A percentile compares a stretch with the other conserved stretches of the same genome.
These are phyloP conservation scores for Fusarium sp. DNA, from an alignment of 2,329 filamentous ascomycete genomes.

Conservation along the genomic window DNA sequence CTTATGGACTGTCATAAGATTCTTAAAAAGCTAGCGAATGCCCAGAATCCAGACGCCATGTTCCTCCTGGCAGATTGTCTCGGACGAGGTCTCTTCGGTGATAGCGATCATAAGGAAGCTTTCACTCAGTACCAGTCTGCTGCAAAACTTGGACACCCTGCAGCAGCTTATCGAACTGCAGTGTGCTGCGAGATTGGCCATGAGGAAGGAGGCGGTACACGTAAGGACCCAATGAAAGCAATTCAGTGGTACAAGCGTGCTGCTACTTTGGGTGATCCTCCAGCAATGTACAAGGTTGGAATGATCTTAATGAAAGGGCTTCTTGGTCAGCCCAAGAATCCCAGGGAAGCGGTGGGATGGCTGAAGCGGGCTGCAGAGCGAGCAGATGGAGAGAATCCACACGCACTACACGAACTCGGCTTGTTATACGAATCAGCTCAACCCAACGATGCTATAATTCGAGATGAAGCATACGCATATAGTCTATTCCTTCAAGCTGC, in stretches of 20 bases:
- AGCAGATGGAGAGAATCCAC: constrained; percentile 89
- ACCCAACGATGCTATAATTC: constrained; percentile 76
- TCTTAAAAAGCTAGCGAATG: constrained; percentile 83
- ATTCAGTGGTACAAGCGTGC: constrained; percentile 98
- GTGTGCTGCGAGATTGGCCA: constrained; percentile 97
- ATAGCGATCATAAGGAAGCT: constrained; percentile 88
- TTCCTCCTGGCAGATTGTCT: constrained; percentile 93
- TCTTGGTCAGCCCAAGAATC: constrained; percentile 84
- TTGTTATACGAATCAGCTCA: constrained; percentile 71
- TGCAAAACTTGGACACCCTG: constrained; percentile 86
- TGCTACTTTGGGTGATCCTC: constrained; percentile 86
- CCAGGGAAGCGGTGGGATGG: constrained; percentile 89
- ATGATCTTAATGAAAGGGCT: constrained; percentile 95
- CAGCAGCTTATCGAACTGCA: constrained; percentile 91
- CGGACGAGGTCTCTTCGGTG: constrained; percentile 82
- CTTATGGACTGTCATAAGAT: constrained; percentile 88
- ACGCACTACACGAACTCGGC: constrained; percentile 90
- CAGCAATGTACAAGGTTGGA: constrained; percentile 98
- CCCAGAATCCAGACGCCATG: constrained; percentile 84
- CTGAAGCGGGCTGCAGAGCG: constrained; percentile 90
- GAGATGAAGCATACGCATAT: constrained; percentile 84
- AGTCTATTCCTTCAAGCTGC: constrained; percentile 86
- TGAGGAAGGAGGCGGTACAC: constrained; percentile 92
- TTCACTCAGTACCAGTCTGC: constrained; percentile 94
- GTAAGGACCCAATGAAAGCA: constrained; percentile 89